Conservation (phyloP, 225 moss, liverwort and hornwort genomes). For the Rhytidiadelphus loreus region DNA sequence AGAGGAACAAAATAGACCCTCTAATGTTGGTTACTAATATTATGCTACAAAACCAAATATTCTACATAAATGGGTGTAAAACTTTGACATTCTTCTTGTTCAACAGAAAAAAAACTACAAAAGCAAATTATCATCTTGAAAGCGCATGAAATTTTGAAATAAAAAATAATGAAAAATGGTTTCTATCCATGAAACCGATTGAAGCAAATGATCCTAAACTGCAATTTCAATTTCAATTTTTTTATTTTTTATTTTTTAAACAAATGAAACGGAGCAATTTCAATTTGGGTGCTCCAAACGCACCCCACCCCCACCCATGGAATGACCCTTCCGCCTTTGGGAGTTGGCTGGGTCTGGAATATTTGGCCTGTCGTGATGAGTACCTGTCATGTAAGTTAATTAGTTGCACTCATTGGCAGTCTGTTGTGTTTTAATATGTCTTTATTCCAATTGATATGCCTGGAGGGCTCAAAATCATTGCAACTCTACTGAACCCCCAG, state of each 20-base stretch:
- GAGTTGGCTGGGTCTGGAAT: background rate
- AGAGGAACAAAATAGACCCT: fast-evolving
- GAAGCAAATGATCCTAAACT: background rate
- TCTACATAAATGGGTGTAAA: background rate
- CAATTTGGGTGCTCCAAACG: background rate
- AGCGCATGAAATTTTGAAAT: no score
- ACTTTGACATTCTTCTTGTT: background rate
- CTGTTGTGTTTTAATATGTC: constrained; percentile 16
- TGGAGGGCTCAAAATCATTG: background rate
- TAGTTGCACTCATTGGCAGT: constrained; percentile 32
- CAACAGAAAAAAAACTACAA: no score
- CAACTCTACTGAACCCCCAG: no score
- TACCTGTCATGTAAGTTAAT: background rate
- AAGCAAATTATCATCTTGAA: no score
- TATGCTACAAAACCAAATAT: background rate
- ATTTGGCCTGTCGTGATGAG: constrained; percentile 4
- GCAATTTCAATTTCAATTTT: background rate
- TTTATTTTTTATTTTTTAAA: no score
- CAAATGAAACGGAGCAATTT: no score
- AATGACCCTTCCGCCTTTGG: no score
- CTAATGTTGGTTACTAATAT: background rate
- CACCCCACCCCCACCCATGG: no score
- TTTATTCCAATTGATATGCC: constrained; percentile 10
- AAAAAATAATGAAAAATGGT: background rate
- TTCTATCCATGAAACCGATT: no score